Evolutionary conservation across 1,284 basidiomycete genomes (phyloP).

Genomic region (Ganoderma resinaceum): DNA sequence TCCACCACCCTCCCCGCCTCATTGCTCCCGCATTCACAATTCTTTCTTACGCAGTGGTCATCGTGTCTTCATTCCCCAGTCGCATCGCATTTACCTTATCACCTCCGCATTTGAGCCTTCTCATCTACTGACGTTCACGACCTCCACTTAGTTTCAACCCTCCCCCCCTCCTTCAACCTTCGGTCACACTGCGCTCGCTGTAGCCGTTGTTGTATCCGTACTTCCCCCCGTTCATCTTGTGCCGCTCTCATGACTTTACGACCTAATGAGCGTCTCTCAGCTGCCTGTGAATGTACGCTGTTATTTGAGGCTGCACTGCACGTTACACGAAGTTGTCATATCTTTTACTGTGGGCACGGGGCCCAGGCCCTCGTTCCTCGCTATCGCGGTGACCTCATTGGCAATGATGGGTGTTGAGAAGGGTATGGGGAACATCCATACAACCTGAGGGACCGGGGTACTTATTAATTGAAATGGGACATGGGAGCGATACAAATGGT

Average conservation of each 20-base stretch:
- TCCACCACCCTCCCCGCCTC: background rate
- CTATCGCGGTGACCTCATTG: background rate
- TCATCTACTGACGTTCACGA: constrained; percentile 3
- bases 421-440: background rate
- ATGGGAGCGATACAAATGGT: background rate
- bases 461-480: background rate
- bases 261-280: constrained; percentile 25
- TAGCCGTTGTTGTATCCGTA: constrained; percentile 8
- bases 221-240: constrained; percentile 9
- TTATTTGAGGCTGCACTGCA: constrained; percentile 12
- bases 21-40: constrained; percentile 5
- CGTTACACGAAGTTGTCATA: constrained; percentile 11
- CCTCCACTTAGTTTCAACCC: constrained; percentile 3
- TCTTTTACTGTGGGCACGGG: background rate
- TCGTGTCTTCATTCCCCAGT: constrained; percentile 7
- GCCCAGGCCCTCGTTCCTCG: background rate
- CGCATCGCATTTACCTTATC: constrained; percentile 25
- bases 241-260: constrained; percentile 28
- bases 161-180: background rate
- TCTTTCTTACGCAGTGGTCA: background rate
- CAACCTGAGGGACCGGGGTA: background rate
- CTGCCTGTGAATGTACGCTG: constrained; percentile 25
- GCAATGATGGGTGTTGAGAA: background rate
- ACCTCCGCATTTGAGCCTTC: constrained; percentile 13
- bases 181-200: constrained; percentile 2